Percentiles rank a stretch among this genome's conserved stretches.
Conservation (phyloP, 1,284 basidiomycete genomes). For the Sporisorium iseilematis-ciliati region DNA sequence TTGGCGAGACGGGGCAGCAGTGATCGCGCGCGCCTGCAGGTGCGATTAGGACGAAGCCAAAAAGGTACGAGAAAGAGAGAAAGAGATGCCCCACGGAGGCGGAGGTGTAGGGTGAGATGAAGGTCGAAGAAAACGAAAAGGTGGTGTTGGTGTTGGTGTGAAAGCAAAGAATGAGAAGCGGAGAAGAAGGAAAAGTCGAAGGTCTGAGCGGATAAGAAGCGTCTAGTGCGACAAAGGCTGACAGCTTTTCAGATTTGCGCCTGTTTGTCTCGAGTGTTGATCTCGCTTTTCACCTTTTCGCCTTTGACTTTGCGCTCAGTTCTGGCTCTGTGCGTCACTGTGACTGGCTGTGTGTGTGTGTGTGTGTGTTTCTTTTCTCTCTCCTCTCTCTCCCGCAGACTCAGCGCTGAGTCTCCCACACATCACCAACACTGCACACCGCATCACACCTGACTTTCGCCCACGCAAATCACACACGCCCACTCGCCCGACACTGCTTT, state of each 20-base stretch:
- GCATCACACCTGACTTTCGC: not conserved
- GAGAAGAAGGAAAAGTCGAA: slow-evolving; percentile 5
- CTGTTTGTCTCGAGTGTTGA: slow-evolving; percentile 19
- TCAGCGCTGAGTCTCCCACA: not conserved
- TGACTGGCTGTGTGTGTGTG: not conserved
- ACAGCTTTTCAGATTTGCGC: not conserved
- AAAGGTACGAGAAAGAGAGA: not conserved
- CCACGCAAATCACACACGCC: not conserved
- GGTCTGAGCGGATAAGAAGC: slow-evolving; percentile 8
- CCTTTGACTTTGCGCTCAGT: not conserved
- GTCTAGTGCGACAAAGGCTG: slow-evolving; percentile 13
- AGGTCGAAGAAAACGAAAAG: not conserved
- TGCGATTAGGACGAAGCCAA: not conserved
- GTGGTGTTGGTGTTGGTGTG: slow-evolving; percentile 9
- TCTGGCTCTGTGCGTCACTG: not conserved
- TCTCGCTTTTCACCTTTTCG: slow-evolving; percentile 12
- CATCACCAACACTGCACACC: not conserved
- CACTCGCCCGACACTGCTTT: slow-evolving; percentile 12
- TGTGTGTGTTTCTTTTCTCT: not conserved
- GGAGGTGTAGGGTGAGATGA: not conserved
- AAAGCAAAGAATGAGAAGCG: slow-evolving; percentile 2
- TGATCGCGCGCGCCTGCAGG: not conserved
- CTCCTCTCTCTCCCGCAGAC: not conserved
- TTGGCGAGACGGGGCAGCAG: not conserved
- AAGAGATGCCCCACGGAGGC: not conserved